Evolutionary conservation across 2,329 filamentous ascomycete genomes (phyloP).

Genomic region (Beauveria sp.): DNA sequence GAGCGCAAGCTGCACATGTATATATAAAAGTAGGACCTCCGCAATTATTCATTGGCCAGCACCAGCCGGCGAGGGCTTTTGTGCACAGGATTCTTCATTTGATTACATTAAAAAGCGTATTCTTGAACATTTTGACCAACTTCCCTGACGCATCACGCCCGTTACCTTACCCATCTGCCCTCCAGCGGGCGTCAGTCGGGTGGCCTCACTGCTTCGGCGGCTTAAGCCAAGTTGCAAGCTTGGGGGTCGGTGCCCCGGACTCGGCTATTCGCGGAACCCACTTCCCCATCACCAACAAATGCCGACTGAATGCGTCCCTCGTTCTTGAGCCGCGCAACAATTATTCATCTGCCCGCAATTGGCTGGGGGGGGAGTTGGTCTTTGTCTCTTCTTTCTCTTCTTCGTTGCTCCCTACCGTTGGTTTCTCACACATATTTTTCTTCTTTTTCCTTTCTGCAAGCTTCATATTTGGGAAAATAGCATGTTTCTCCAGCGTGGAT

Average conservation of each 20-base stretch:
- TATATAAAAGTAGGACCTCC: too few relatives aligned
- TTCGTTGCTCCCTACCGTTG: not conserved
- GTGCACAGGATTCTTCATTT: too few relatives aligned
- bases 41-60: too few relatives aligned
- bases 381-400: not conserved
- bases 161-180: not conserved
- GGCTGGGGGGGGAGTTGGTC: not conserved
- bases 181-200: not conserved
- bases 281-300: slow-evolving; percentile 24
- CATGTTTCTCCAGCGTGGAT: slow-evolving; percentile 50
- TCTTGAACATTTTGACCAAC: not conserved
- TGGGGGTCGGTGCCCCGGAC: slow-evolving; percentile 20
- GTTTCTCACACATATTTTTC: not conserved
- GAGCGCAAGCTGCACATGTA: too few relatives aligned
- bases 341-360: slow-evolving; percentile 8
- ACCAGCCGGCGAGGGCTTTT: too few relatives aligned
- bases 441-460: not conserved
- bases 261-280: slow-evolving; percentile 31
- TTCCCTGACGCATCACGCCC: not conserved
- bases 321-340: slow-evolving; percentile 7
- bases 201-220: not conserved
- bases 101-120: too few relatives aligned
- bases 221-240: not conserved
- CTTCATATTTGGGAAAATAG: not conserved
- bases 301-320: slow-evolving; percentile 26